Conservation (phyloP, 192 early-diverging fungal genomes). For the Jimgerdemannia flammicorona region DNA sequence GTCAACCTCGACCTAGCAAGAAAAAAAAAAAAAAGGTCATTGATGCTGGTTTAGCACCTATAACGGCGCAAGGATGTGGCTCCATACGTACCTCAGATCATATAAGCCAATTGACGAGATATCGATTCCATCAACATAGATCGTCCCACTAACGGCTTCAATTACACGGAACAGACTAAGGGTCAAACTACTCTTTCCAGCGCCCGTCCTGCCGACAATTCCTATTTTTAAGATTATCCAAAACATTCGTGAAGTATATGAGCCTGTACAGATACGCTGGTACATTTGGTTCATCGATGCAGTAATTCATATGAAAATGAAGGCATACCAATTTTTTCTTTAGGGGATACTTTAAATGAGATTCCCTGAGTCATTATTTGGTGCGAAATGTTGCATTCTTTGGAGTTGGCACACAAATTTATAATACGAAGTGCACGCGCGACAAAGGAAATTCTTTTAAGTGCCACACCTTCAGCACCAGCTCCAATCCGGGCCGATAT, state of each 20-base stretch:
- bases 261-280: no score
- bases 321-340: conserved; percentile 49
- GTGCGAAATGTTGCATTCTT: no score
- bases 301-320: no score
- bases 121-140: conserved; percentile 60
- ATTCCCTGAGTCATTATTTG: conserved; percentile 22
- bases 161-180: conserved; percentile 67
- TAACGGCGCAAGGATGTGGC: no score
- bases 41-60: conserved; percentile 7
- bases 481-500: conserved; percentile 76
- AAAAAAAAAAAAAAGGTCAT: conserved; percentile 13
- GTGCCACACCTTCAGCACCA: conserved; percentile 57
- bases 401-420: no score
- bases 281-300: no score
- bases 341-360: conserved; percentile 35
- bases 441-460: no score
- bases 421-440: no score
- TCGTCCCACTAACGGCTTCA: conserved; percentile 53
- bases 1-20: conserved; percentile 50
- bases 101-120: conserved; percentile 46
- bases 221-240: no score
- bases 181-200: conserved; percentile 64
- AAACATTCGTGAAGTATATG: no score
- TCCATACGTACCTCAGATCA: conserved; percentile 45
- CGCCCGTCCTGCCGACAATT: conserved; percentile 65